Evolutionary conservation across 495 filamentous ascomycete species (phyloP).

Genomic region (Pyronema domesticum): DNA sequence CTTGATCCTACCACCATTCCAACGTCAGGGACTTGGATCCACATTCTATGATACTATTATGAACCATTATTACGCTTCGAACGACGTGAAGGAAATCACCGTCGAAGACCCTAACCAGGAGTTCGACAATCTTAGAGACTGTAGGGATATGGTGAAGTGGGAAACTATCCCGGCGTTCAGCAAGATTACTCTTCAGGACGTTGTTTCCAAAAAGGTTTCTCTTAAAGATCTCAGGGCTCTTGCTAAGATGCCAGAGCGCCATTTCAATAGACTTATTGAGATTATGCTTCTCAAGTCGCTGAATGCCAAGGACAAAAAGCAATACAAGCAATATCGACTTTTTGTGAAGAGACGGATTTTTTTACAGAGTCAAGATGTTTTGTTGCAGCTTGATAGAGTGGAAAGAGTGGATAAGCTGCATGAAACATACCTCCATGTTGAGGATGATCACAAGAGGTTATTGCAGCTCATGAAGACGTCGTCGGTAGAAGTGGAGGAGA

Average conservation of each 20-base stretch:
- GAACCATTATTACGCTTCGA: slow-evolving; percentile 39
- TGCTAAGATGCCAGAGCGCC: slow-evolving; percentile 49
- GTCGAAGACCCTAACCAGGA: slow-evolving; percentile 92
- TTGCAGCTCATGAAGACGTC: slow-evolving; percentile 36
- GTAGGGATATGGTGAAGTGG: slow-evolving; percentile 58
- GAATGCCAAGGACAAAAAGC: slow-evolving; percentile 31
- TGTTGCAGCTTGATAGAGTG: slow-evolving; percentile 56
- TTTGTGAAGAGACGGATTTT: slow-evolving; percentile 55
- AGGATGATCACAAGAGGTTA: slow-evolving; percentile 61
- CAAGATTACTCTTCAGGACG: slow-evolving; percentile 27
- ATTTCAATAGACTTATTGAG: slow-evolving; percentile 39
- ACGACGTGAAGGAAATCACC: slow-evolving; percentile 60
- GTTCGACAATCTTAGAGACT: slow-evolving; percentile 79
- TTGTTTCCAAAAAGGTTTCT: slow-evolving; percentile 24
- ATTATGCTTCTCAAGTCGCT: not conserved
- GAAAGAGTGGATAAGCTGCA: slow-evolving; percentile 72
- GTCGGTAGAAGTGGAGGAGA: slow-evolving; percentile 20
- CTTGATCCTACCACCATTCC: slow-evolving; percentile 76
- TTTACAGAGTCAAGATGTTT: slow-evolving; percentile 44
- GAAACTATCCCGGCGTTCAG: slow-evolving; percentile 35
- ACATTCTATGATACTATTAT: slow-evolving; percentile 63
- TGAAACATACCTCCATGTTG: slow-evolving; percentile 55
- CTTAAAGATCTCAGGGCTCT: slow-evolving; percentile 28
- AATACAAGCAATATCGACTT: slow-evolving; percentile 27
- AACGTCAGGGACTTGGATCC: slow-evolving; percentile 58